Evolutionary conservation across 116 monocot genomes (phyloP), one percentile per base, ranked within the genome.

Genomic region (Dioscorea cayenensis): DNA sequence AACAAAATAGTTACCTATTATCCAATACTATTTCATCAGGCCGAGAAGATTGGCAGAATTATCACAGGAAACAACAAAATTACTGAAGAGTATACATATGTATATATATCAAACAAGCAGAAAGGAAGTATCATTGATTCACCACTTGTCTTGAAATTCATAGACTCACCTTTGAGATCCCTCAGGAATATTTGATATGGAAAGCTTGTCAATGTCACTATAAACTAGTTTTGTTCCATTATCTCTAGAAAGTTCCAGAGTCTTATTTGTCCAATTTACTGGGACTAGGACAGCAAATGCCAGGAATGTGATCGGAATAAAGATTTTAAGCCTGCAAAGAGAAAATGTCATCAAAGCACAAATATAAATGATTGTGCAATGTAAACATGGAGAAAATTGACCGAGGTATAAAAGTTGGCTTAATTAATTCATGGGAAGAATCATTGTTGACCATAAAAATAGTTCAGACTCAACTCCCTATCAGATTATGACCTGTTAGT

Each of bases 161-260:
- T 35, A 66, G 66, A 14, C 73, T 80, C 60, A 84, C 84, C 84
- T 77, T 10, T 70, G 66, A 59, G 84, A 84, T 60, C 80, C 84
- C 14, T 59, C 13, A 36, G 65, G 78, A 50, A 94, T 70, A 78
- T 97, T 97, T 71, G 96, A 97, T 66, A 97, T 97, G 21, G 96
- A 97, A 64, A 97, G 92, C 81, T 86, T 90, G 73, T 97, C 96
- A 60, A 97, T 85, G 60, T 83, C 70, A 71, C 90, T 97, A 60
- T 72, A 79, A 21, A 65, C 72, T 21, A 83, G 12, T 43, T 43
- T 43, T 43, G 43, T 10, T 32, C 4, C 4, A 32, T 32, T 32
- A 12, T 8, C 22, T n/a, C 75, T 76, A n/a, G 81, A 76, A 19
- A 62, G 60, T 22, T 66, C 69, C 11, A 92, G 75, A 68, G 76